phyloP scores from a whole-genome alignment of 1,284 basidiomycete genomes.

The Ceratobasidium sp. region DNA sequence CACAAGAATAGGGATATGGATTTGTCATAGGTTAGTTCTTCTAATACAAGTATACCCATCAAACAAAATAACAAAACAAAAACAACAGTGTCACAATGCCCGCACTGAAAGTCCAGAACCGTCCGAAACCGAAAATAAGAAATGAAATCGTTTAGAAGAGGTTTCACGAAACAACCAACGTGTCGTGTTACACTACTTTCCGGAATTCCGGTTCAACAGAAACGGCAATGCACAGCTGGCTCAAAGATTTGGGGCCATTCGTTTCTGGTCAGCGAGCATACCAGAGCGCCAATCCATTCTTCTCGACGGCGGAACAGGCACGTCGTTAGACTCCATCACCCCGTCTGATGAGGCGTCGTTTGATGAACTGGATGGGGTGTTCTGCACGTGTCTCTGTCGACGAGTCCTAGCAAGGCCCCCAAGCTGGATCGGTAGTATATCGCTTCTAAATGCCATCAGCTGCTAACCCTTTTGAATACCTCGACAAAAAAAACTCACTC shows the following conservation, averaged over 20 bases:
- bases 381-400: constrained; percentile 17
- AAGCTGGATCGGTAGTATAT: neutral
- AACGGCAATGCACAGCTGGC: neutral
- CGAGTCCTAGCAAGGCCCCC: constrained; percentile 20
- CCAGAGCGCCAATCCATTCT: neutral
- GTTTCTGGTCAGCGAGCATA: neutral
- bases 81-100: constrained; percentile 16
- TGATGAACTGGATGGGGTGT: neutral
- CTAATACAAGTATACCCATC: neutral
- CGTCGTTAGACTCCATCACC: neutral
- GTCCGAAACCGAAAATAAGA: neutral
- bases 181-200: neutral
- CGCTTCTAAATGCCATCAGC: no score
- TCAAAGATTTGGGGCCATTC: neutral
- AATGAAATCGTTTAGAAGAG: neutral
- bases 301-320: neutral
- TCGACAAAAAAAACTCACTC: constrained; percentile 8
- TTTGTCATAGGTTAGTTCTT: neutral
- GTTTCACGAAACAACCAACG: neutral
- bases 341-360: neutral
- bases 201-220: neutral
- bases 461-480: no score
- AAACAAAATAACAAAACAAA: constrained; percentile 4
- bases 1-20: no score
- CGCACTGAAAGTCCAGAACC: constrained; percentile 9